phyloP scores from a whole-genome alignment of 179 eudicot genomes.

The Spinacia oleracea region DNA sequence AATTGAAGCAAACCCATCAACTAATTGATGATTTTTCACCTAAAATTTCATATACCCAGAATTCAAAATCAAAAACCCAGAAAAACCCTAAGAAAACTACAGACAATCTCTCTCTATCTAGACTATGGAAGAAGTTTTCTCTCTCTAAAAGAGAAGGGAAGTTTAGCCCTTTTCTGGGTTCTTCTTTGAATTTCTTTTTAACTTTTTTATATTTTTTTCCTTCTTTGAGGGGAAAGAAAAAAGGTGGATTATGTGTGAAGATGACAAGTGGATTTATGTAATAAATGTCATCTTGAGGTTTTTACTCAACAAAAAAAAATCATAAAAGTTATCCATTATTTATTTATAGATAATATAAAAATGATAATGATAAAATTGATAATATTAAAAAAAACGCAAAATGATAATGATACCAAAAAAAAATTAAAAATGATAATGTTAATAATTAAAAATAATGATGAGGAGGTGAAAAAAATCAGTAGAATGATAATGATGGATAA shows the following conservation, averaged over 20 bases:
- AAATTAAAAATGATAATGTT: too few species aligned
- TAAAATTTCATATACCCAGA: background rate
- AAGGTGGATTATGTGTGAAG: constrained; percentile 25
- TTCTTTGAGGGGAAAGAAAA: background rate
- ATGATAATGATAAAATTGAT: background rate
- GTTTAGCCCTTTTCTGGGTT: constrained; percentile 30
- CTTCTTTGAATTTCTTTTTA: constrained; percentile 16
- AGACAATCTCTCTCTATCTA: constrained; percentile 13
- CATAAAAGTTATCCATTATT: background rate
- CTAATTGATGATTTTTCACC: background rate
- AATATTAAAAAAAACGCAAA: too few species aligned
- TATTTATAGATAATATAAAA: background rate
- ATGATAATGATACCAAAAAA: background rate
- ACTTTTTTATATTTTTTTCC: background rate
- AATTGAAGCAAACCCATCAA: background rate
- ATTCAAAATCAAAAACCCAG: background rate
- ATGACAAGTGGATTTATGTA: constrained; percentile 28
- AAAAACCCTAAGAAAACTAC: constrained; percentile 10
- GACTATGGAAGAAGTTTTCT: constrained; percentile 3
- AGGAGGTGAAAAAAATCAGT: background rate
- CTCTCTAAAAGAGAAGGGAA: constrained; percentile 26
- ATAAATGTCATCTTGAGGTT: constrained; percentile 20
- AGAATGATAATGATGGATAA: background rate
- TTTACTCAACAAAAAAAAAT: constrained; percentile 1
- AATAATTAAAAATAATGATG: background rate